Conservation (phyloP, 306 rosid genomes). For the Glycine soja region DNA sequence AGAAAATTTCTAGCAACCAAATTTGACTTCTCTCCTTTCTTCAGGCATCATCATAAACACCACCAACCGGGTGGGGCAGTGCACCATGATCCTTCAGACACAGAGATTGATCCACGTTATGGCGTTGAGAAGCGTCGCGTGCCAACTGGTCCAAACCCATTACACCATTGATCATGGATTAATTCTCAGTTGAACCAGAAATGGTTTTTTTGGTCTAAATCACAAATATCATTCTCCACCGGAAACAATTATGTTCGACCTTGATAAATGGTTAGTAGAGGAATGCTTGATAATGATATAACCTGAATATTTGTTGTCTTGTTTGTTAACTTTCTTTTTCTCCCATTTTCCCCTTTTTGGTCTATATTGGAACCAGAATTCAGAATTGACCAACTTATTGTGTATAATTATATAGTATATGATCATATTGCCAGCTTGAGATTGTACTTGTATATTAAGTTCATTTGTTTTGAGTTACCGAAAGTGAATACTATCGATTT, state of each 20-base stretch:
- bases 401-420: slow-evolving; percentile 23
- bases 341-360: not conserved
- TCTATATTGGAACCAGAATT: slow-evolving; percentile 35
- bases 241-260: too few relatives aligned
- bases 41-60: slow-evolving; percentile 45
- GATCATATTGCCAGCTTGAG: slow-evolving; percentile 34
- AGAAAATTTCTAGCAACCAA: slow-evolving; percentile 81
- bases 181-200: slow-evolving; percentile 18
- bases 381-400: slow-evolving; percentile 42
- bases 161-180: slow-evolving; percentile 72
- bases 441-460: slow-evolving; percentile 50
- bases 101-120: slow-evolving; percentile 81
- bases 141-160: slow-evolving; percentile 95
- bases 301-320: slow-evolving; percentile 23
- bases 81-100: slow-evolving; percentile 44
- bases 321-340: slow-evolving; percentile 20
- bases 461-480: slow-evolving; percentile 42
- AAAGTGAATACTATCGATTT: slow-evolving; percentile 34
- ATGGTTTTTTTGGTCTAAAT: not conserved
- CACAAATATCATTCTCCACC: too few relatives aligned
- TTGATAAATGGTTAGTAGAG: slow-evolving; percentile 54
- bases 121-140: slow-evolving; percentile 92
- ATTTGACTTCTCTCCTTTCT: slow-evolving; percentile 79
- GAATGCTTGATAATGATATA: slow-evolving; percentile 40
- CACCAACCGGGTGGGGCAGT: slow-evolving; percentile 22